These are phyloP conservation scores for Papilionanthe hybrid DNA, from an alignment of 116 monocot species.

Conservation along the genomic window DNA sequence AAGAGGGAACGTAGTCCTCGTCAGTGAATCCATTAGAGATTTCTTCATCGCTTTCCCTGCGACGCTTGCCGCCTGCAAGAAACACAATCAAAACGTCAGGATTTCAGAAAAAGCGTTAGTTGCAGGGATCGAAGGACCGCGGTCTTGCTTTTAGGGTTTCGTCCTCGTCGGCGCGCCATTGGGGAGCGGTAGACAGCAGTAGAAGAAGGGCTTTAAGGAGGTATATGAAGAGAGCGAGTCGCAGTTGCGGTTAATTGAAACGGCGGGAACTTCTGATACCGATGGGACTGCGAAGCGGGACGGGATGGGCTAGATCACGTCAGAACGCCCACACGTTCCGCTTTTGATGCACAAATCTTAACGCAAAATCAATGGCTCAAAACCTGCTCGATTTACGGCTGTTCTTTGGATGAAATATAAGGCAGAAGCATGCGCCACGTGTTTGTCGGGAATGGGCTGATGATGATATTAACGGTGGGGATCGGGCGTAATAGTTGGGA, in stretches of 20 bases:
- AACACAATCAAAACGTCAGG: not conserved
- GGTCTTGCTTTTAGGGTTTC: conserved; percentile 1
- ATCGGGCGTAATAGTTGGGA: no score
- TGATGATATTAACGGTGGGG: no score
- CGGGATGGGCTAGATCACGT: no score
- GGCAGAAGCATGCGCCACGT: no score
- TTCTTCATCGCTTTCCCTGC: not conserved
- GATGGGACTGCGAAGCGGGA: not conserved
- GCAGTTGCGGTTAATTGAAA: not conserved
- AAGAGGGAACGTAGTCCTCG: conserved; percentile 1
- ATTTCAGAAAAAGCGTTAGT: not conserved
- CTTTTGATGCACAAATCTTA: no score
- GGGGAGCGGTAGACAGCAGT: not conserved
- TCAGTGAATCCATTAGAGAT: not conserved
- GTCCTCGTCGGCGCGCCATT: not conserved
- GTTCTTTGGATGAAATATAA: no score
- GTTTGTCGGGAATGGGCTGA: no score
- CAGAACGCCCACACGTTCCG: no score
- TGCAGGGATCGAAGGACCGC: not conserved
- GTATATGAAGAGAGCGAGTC: not conserved
- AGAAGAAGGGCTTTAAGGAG: not conserved
- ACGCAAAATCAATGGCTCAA: no score
- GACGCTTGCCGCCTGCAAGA: not conserved
- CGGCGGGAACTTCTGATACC: conserved; percentile 20
- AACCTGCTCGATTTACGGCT: no score